Evolutionary conservation across 2,329 filamentous ascomycete genomes (phyloP).

Genomic region (Phaeosphaeria sp.): DNA sequence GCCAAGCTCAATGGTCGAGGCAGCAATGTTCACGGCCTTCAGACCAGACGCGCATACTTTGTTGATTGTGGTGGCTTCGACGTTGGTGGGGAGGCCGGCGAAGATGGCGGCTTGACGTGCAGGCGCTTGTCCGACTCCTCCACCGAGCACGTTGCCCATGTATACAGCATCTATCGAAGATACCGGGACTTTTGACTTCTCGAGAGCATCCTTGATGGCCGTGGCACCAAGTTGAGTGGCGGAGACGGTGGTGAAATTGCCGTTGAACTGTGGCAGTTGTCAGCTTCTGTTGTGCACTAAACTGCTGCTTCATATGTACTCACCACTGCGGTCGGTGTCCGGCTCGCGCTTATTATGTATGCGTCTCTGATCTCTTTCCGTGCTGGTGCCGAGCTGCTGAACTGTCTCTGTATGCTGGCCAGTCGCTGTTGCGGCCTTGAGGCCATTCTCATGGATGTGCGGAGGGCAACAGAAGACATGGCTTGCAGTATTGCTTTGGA

Average conservation of each 20-base stretch:
- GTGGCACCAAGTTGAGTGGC: conserved; percentile 88
- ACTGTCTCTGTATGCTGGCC: conserved; percentile 46
- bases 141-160: conserved; percentile 95
- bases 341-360: conserved; percentile 88
- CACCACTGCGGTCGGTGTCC: conserved; percentile 91
- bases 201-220: conserved; percentile 89
- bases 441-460: conserved; percentile 43
- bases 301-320: conserved; percentile 6
- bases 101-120: conserved; percentile 91
- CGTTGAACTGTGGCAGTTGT: conserved; percentile 81
- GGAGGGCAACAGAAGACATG: conserved; percentile 43
- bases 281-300: background rate
- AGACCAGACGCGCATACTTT: conserved; percentile 97
- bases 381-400: conserved; percentile 41
- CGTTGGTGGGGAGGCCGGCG: conserved; percentile 78
- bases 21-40: conserved; percentile 88
- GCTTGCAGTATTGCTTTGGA: conserved; percentile 4
- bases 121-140: conserved; percentile 83
- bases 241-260: conserved; percentile 80
- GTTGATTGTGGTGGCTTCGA: conserved; percentile 94
- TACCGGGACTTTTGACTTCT: conserved; percentile 82
- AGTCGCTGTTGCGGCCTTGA: conserved; percentile 46
- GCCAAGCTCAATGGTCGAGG: conserved; percentile 93
- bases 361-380: conserved; percentile 80
- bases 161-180: conserved; percentile 90